Evolutionary conservation across 2,329 filamentous ascomycete species (phyloP).

Genomic region (Cladosporium oxysporum): DNA sequence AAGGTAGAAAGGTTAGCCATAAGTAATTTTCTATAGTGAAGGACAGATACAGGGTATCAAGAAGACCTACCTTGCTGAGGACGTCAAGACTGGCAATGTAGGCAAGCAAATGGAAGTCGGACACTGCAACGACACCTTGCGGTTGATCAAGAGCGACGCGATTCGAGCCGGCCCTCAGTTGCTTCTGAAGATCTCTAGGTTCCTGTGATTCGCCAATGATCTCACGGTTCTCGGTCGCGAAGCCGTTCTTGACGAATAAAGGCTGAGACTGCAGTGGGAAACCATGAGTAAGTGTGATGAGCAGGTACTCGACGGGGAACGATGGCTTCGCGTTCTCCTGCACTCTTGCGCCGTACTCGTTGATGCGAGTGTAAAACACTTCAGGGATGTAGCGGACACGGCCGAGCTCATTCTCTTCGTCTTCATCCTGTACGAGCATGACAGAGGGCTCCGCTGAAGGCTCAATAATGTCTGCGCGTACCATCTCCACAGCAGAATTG

Average conservation of each 20-base stretch:
- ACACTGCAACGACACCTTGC: conserved; percentile 68
- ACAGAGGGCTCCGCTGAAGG: conserved; percentile 88
- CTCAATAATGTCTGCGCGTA: conserved; percentile 89
- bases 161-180: conserved; percentile 63
- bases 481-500: conserved; percentile 96
- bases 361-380: conserved; percentile 92
- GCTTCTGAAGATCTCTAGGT: conserved; percentile 64
- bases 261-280: conserved; percentile 65
- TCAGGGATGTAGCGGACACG: conserved; percentile 90
- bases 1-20: background rate
- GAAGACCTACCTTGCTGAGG: conserved; percentile 70
- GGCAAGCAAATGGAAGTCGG: conserved; percentile 92
- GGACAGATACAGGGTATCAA: background rate
- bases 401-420: conserved; percentile 72
- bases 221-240: conserved; percentile 90
- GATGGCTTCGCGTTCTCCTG: conserved; percentile 96
- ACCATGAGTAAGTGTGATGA: conserved; percentile 93
- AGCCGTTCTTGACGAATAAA: conserved; percentile 73
- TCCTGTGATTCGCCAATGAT: conserved; percentile 85
- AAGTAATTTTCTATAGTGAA: background rate
- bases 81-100: conserved; percentile 81
- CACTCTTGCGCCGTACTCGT: conserved; percentile 94
- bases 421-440: conserved; percentile 93
- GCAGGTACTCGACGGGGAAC: conserved; percentile 94
- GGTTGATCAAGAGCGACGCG: conserved; percentile 57